A percentile compares a stretch with the other conserved stretches of the same genome.
Evolutionary conservation across 805 yeast species (phyloP).

Genomic region (Ascoidea asiatica): DNA sequence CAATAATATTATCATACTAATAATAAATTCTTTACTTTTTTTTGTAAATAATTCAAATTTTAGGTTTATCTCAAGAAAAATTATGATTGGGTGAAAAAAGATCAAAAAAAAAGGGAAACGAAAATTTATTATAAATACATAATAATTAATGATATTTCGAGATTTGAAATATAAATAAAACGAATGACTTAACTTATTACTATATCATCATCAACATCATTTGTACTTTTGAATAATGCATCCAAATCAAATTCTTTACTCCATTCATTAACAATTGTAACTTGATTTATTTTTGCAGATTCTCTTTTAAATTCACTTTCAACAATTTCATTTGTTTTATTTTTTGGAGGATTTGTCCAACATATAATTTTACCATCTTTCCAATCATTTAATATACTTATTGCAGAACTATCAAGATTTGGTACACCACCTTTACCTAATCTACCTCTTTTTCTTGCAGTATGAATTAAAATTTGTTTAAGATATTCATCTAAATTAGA

Average conservation of each 20-base stretch:
- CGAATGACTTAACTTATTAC: constrained; percentile 11
- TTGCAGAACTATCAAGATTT: constrained; percentile 74
- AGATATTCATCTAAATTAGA: constrained; percentile 62
- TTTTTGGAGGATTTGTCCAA: constrained; percentile 63
- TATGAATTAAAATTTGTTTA: constrained; percentile 78
- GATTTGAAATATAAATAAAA: too few species aligned
- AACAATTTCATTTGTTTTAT: constrained; percentile 12
- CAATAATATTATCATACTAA: not conserved
- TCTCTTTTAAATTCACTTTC: constrained; percentile 28
- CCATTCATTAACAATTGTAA: constrained; percentile 81
- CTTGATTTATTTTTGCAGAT: constrained; percentile 29
- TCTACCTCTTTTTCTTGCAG: constrained; percentile 88
- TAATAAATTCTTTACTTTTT: too few species aligned
- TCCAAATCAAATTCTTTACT: constrained; percentile 89
- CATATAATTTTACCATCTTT: constrained; percentile 90
- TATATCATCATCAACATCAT: constrained; percentile 16
- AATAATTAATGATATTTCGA: too few species aligned
- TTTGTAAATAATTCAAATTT: too few species aligned
- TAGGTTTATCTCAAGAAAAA: too few species aligned
- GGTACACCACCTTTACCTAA: constrained; percentile 90
- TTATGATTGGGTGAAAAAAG: too few species aligned
- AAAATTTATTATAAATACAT: too few species aligned
- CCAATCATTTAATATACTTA: constrained; percentile 83
- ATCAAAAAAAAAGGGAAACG: too few species aligned
- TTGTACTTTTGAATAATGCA: constrained; percentile 44